These are phyloP conservation scores for Colletotrichum sansevieriae DNA, from an alignment of 2,329 filamentous ascomycete genomes.

Conservation along the genomic window DNA sequence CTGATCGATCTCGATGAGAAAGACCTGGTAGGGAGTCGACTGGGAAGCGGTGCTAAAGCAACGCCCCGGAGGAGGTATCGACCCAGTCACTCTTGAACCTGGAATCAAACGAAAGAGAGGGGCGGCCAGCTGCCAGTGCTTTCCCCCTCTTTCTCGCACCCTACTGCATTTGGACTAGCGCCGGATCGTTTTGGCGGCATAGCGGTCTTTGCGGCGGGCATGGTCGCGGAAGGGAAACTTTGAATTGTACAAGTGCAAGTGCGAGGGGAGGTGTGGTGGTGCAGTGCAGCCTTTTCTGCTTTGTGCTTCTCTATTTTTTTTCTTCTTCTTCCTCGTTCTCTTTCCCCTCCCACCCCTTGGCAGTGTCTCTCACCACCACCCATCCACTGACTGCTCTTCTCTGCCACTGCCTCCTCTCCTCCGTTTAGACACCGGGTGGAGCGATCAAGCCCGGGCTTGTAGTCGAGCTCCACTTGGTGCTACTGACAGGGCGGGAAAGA, in stretches of 20 bases:
- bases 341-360: too few species aligned
- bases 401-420: too few species aligned
- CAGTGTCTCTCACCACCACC: too few species aligned
- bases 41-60: slow-evolving; percentile 6
- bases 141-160: slow-evolving; percentile 23
- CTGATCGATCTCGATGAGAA: slow-evolving; percentile 45
- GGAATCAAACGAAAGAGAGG: slow-evolving; percentile 15
- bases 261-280: background rate
- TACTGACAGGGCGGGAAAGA: slow-evolving; percentile 33
- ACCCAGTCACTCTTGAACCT: slow-evolving; percentile 19
- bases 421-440: slow-evolving; percentile 11
- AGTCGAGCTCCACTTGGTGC: slow-evolving; percentile 10
- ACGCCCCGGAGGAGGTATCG: slow-evolving; percentile 20
- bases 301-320: too few species aligned
- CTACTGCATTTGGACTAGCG: slow-evolving; percentile 21
- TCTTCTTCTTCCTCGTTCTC: too few species aligned
- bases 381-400: too few species aligned
- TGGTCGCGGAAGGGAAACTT: slow-evolving; percentile 6
- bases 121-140: slow-evolving; percentile 1
- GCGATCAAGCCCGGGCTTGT: slow-evolving; percentile 24
- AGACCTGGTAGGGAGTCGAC: slow-evolving; percentile 3
- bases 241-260: slow-evolving; percentile 1
- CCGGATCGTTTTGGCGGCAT: background rate
- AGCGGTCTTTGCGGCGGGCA: background rate
- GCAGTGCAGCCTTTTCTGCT: too few species aligned